Base-by-base conservation (phyloP, 1,284 basidiomycete genomes). In the Papiliotrema nemorosa region DNA sequence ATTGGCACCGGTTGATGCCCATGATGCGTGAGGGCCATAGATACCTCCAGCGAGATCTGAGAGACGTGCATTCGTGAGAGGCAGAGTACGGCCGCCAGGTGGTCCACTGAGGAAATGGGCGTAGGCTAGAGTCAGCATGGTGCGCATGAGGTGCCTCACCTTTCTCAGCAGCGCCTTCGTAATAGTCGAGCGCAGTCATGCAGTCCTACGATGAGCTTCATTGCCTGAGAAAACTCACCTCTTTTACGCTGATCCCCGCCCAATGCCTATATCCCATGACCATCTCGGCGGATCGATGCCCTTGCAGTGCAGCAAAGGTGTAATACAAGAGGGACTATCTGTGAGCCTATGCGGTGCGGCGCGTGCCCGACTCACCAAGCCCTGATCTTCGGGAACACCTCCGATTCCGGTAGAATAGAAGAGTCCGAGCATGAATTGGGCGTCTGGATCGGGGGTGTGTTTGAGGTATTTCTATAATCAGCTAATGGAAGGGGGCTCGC, bases 201-300 rank as follows among this genome's bases (percentile, higher is more conserved):
- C 93, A 97, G 62, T 86, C 84, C 69, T 74, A 39, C 4, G 21
- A 22, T 54, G 26, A 58, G 48, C 48, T 37, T 24, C 21, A 18
- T 4, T 20, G 2, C 14, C n/a, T 22, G 25, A 12, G 1, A 5
- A 12, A 2, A 47, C 65, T 50, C 41, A 67, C 73, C 57, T 96
- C 90, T 47, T 84, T 79, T 0, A 88, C 86, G 5, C 92, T 90
- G 53, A 98, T 93, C 0, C 96, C 96, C 24, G 86, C 86, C 87
- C 90, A 96, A 68, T 93, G 86, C n/a, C 92, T 82, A 72, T 94
- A 97, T 0, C 86, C 96, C 34, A 98, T 78, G 0, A 90, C 84
- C 88, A 94, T 92, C 69, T 93, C 87, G 0, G 94, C 88, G 4
- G 87, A 84, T 59, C 85, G 83, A 73, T 93, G 82, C 0, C 87